These are phyloP conservation scores for Nannochloris sp. DNA, from an alignment of 139 green algal species.

Conservation along the genomic window DNA sequence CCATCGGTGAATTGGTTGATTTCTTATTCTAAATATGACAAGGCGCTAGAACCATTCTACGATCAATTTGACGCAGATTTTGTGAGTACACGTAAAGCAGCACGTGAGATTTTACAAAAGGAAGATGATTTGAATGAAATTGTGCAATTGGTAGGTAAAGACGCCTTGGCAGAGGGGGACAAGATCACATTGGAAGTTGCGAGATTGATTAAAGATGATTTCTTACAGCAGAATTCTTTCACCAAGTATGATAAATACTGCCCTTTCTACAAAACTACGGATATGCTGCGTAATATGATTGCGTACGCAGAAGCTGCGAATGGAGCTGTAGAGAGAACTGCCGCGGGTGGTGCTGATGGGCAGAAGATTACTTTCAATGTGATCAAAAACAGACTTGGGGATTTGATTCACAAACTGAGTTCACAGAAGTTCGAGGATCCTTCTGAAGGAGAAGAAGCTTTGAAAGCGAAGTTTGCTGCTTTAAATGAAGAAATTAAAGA, in stretches of 20 bases:
- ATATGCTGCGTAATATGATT: slow-evolving; percentile 96
- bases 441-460: slow-evolving; percentile 58
- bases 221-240: slow-evolving; percentile 98
- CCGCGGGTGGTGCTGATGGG: slow-evolving; percentile 42
- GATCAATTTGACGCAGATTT: slow-evolving; percentile 91
- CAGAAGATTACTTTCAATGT: slow-evolving; percentile 91
- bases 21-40: slow-evolving; percentile 98
- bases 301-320: slow-evolving; percentile 72
- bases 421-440: slow-evolving; percentile 98
- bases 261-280: slow-evolving; percentile 96
- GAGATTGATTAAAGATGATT: slow-evolving; percentile 97
- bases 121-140: slow-evolving; percentile 99
- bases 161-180: slow-evolving; percentile 93
- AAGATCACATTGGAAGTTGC: slow-evolving; percentile 98
- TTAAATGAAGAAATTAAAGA: slow-evolving; percentile 81
- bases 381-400: slow-evolving; percentile 88
- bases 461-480: slow-evolving; percentile 63
- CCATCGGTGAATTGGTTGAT: slow-evolving; percentile 99
- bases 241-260: slow-evolving; percentile 93
- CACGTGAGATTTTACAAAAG: slow-evolving; percentile 89
- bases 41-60: slow-evolving; percentile 95
- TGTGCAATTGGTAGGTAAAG: slow-evolving; percentile 98
- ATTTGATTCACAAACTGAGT: slow-evolving; percentile 87
- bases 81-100: slow-evolving; percentile 10
- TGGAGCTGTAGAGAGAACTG: slow-evolving; percentile 82